phyloP scores from a whole-genome alignment of 805 yeast species.

The Debaryomyces prosopidis region DNA sequence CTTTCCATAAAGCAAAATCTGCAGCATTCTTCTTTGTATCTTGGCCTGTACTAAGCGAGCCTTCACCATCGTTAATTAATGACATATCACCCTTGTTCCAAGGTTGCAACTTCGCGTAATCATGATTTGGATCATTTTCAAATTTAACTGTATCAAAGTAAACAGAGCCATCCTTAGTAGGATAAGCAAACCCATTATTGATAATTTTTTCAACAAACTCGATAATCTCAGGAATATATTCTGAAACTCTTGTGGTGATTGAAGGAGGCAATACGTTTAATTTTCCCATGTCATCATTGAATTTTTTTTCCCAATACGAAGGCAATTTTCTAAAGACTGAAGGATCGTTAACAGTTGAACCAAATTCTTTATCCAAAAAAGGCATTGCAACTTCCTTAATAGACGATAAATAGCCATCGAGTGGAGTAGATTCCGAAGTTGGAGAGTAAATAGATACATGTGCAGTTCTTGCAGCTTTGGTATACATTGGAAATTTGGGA shows the following conservation, averaged over 20 bases:
- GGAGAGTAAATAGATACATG: conserved; percentile 39
- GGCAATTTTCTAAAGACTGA: conserved; percentile 79
- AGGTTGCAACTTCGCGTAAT: conserved; percentile 94
- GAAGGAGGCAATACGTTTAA: conserved; percentile 85
- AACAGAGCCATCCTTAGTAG: conserved; percentile 87
- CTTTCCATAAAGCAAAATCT: conserved; percentile 97
- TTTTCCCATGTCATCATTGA: conserved; percentile 79
- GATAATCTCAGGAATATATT: conserved; percentile 91
- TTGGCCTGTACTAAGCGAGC: conserved; percentile 60
- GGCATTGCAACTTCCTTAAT: conserved; percentile 81
- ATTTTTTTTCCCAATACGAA: conserved; percentile 85
- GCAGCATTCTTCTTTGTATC: conserved; percentile 69
- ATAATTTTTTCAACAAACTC: conserved; percentile 75
- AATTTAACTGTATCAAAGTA: conserved; percentile 88
- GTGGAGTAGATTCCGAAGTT: conserved; percentile 18
- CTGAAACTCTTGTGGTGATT: conserved; percentile 91
- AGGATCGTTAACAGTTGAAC: conserved; percentile 81
- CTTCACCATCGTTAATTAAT: conserved; percentile 92
- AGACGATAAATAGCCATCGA: conserved; percentile 42
- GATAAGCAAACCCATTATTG: conserved; percentile 78
- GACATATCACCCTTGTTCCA: conserved; percentile 93
- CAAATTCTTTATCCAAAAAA: conserved; percentile 66
- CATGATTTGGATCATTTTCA: conserved; percentile 70
- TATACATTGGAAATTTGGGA: conserved; percentile 89
- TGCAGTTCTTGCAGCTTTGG: conserved; percentile 61